Evolutionary conservation across 768 basidiomycete species (phyloP), one percentile per base, ranked within the genome.

Genomic region (Termitomyces sp.): DNA sequence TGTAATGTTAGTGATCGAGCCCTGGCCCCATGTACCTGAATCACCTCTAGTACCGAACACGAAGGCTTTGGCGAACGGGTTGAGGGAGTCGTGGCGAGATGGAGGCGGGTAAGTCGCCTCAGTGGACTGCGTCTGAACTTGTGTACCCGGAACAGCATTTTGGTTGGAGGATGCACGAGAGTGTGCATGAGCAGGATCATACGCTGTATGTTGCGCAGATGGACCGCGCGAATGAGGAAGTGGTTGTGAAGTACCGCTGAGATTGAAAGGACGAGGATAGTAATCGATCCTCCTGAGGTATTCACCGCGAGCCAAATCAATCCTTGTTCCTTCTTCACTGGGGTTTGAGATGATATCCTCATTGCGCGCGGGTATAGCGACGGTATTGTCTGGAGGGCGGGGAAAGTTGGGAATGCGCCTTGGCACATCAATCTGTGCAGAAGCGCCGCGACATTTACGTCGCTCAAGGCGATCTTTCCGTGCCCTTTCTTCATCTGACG

Each of bases 401-500:
- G 91, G 90, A 78, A 93, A 93, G 53, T 88, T 84, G 41, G 91
- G 90, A 42, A 93, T 63, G 34, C 88, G 81, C 53, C 91, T 82
- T 8, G 89, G 90, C 56, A 79, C 78, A 69, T 89, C 87, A 1
- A 78, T 68, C 57, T 81, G 81, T 18, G 75, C 79, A 12, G 73
- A 74, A 61, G 67, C 71, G 63, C 73, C 72, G 34, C 83, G 82
- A 37, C 82, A 82, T 58, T 83, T 70, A 41, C 88, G 84, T 47
- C 87, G 83, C 45, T 87, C 83, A 47, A 82, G 71, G 33, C 89
- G 84, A 33, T 79, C 73, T 61, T 85, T 85, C 22, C 91, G 83
- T 4, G 88, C 91, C 31, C 87, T 82, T 67, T 94, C 92, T 71
- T 94, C 92, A 67, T 94, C 92, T 27, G 92, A 94, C 18, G 92